Percentiles rank a stretch among this genome's conserved stretches.
phyloP scores from a whole-genome alignment of 306 rosid species.

The Acacia acuminata region DNA sequence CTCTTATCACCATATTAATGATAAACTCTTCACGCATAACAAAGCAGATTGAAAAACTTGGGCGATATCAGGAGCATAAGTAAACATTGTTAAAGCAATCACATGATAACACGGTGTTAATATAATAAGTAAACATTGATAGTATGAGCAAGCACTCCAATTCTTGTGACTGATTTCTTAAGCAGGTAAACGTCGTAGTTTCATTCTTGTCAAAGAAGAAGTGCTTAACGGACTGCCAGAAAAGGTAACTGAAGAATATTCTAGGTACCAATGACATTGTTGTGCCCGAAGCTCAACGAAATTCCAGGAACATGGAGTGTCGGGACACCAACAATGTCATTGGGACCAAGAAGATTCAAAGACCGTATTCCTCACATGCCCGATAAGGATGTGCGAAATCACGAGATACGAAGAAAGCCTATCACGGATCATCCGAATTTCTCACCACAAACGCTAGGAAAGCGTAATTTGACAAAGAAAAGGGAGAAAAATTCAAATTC shows the following conservation, averaged over 20 bases:
- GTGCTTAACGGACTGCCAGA: background rate
- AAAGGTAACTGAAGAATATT: background rate
- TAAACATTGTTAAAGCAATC: background rate
- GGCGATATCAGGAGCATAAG: background rate
- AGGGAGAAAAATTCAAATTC: too few species aligned
- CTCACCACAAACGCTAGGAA: too few species aligned
- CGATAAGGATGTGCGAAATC: background rate
- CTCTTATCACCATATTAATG: background rate
- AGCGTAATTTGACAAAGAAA: background rate
- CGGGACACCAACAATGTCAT: background rate
- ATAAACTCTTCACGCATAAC: background rate
- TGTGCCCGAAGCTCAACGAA: background rate
- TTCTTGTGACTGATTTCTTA: background rate
- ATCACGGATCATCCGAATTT: background rate
- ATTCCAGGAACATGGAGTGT: background rate
- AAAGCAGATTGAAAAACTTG: background rate
- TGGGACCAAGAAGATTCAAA: background rate
- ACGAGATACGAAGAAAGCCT: background rate
- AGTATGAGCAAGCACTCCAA: background rate
- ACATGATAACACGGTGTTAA: background rate
- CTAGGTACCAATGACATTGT: conserved; percentile 1
- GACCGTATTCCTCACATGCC: background rate
- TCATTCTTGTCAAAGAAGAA: background rate
- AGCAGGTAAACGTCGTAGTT: background rate
- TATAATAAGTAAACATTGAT: background rate